These are phyloP conservation scores for Candida michaelii DNA, from an alignment of 805 yeast genomes.

Conservation along the genomic window DNA sequence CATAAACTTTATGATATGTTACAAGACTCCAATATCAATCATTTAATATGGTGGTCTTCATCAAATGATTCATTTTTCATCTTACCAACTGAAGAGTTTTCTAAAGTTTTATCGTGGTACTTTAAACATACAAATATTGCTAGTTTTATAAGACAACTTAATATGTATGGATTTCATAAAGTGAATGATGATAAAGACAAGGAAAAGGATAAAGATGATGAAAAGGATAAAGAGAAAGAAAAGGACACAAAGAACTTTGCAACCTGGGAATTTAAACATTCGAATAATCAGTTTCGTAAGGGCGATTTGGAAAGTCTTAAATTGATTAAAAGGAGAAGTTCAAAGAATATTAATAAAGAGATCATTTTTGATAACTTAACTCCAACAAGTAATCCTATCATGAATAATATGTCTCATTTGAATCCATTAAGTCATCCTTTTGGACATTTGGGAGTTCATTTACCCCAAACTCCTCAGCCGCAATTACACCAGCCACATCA, in stretches of 20 bases:
- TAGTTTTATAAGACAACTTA: conserved; percentile 41
- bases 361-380: conserved; percentile 30
- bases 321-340: conserved; percentile 74
- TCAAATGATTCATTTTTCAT: conserved; percentile 71
- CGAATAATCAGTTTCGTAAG: conserved; percentile 71
- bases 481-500: background rate
- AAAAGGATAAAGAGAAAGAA: conserved; percentile 7
- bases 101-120: conserved; percentile 64
- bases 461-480: background rate
- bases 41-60: conserved; percentile 84
- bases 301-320: conserved; percentile 77
- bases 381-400: conserved; percentile 9
- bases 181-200: conserved; percentile 35
- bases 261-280: conserved; percentile 87
- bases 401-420: background rate
- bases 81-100: conserved; percentile 84
- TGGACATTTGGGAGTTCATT: background rate
- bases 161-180: conserved; percentile 48
- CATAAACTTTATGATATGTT: conserved; percentile 91
- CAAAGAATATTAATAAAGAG: conserved; percentile 41
- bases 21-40: conserved; percentile 69
- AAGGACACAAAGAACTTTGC: background rate
- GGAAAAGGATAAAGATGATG: conserved; percentile 10
- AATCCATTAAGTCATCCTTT: conserved; percentile 1
- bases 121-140: conserved; percentile 48